Conservation (phyloP, 2,329 filamentous ascomycete species). For the Apiospora koreana region DNA sequence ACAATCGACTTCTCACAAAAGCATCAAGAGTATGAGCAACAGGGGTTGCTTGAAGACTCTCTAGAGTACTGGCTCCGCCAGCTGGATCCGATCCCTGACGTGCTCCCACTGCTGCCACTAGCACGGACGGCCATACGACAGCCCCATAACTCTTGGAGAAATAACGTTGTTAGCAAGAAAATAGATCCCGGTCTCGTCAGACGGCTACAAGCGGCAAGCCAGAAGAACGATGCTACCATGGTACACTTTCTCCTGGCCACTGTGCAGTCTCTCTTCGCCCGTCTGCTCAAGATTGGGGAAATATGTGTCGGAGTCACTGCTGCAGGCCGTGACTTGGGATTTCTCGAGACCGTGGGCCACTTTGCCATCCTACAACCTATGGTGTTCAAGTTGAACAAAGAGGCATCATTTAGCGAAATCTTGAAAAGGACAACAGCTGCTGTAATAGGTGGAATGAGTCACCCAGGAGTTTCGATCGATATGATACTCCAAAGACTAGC, state of each 20-base stretch:
- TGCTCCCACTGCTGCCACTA: neutral
- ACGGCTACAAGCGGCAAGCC: conserved; percentile 13
- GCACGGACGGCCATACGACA: neutral
- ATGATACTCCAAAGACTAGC: no score
- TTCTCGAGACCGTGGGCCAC: neutral
- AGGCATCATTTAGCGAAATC: no score
- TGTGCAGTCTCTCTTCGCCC: conserved; percentile 31
- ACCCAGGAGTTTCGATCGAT: no score
- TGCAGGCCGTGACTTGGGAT: conserved; percentile 27
- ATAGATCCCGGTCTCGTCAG: neutral
- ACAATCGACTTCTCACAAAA: no score
- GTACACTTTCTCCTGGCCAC: conserved; percentile 39
- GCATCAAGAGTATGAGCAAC: neutral
- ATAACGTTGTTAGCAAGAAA: neutral
- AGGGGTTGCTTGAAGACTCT: neutral
- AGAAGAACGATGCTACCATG: neutral
- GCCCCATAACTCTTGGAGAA: neutral
- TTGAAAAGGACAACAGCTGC: no score
- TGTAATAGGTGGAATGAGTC: no score
- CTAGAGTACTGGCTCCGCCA: neutral
- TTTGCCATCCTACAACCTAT: neutral
- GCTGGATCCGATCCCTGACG: neutral
- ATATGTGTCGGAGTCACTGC: conserved; percentile 44
- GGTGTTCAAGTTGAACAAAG: no score
- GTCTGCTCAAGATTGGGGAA: conserved; percentile 28